Evolutionary conservation across 83 land plant species (phyloP).

Genomic region (Isoetes engelmannii): DNA sequence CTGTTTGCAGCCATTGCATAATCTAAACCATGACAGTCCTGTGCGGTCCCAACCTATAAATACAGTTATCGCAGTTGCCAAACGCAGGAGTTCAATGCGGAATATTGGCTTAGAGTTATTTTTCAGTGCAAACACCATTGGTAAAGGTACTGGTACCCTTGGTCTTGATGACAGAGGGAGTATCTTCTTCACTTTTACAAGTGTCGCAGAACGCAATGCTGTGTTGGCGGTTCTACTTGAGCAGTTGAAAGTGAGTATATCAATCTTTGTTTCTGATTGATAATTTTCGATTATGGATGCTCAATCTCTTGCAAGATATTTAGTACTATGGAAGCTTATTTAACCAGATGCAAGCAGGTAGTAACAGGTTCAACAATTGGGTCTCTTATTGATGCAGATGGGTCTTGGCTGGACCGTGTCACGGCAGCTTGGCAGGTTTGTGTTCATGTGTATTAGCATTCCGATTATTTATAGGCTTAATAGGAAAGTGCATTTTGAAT

Average conservation of each 20-base stretch:
- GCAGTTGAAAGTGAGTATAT: constrained; percentile 24
- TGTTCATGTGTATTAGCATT: neutral
- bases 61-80: constrained; percentile 37
- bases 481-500: too few relatives aligned
- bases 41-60: constrained; percentile 34
- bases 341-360: constrained; percentile 27
- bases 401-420: constrained; percentile 29
- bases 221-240: constrained; percentile 15
- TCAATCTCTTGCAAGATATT: neutral
- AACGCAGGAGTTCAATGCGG: constrained; percentile 37
- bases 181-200: constrained; percentile 40
- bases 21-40: constrained; percentile 39
- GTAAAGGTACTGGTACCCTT: neutral
- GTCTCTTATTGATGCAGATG: constrained; percentile 28
- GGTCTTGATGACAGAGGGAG: constrained; percentile 26
- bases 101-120: constrained; percentile 43
- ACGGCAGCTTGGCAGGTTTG: constrained; percentile 37
- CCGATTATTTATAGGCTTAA: too few relatives aligned
- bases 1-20: constrained; percentile 42
- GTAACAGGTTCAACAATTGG: constrained; percentile 19
- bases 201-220: constrained; percentile 30
- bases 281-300: neutral
- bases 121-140: constrained; percentile 13
- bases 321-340: neutral
- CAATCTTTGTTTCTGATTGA: neutral